These are phyloP conservation scores for Neofusicoccum umdonicola DNA, from an alignment of 2,329 filamentous ascomycete species.

Conservation along the genomic window DNA sequence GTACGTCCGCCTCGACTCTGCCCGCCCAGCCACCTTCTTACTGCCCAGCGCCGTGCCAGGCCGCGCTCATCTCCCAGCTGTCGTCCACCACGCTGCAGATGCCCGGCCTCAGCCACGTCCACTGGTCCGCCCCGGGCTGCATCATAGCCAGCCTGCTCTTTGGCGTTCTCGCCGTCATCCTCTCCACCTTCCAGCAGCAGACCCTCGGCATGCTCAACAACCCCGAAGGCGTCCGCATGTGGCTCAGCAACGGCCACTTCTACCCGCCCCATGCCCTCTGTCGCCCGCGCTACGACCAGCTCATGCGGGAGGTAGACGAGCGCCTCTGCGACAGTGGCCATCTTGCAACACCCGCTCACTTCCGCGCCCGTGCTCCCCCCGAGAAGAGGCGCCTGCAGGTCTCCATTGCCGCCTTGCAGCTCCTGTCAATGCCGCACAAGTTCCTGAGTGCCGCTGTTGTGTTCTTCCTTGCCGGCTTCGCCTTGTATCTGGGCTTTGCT, in stretches of 20 bases:
- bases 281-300: neutral
- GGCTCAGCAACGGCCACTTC: constrained; percentile 11
- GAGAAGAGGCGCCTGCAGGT: neutral
- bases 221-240: constrained; percentile 8
- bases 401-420: constrained; percentile 6
- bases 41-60: neutral
- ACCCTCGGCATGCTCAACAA: constrained; percentile 2
- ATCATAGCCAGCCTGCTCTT: constrained; percentile 9
- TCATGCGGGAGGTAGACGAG: neutral
- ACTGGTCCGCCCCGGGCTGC: neutral
- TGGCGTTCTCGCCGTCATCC: constrained; percentile 10
- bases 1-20: neutral
- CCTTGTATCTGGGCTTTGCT: constrained; percentile 2
- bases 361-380: neutral
- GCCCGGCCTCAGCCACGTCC: constrained; percentile 1
- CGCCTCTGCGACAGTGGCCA: neutral
- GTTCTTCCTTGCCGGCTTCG: constrained; percentile 3
- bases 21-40: neutral
- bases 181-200: constrained; percentile 3
- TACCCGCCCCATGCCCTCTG: neutral
- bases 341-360: neutral
- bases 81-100: constrained; percentile 8
- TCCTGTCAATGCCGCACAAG: constrained; percentile 2
- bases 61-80: constrained; percentile 7
- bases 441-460: neutral